These are phyloP conservation scores for Pseudogymnoascus destructans DNA, from an alignment of 2,329 filamentous ascomycete species.

Conservation along the genomic window DNA sequence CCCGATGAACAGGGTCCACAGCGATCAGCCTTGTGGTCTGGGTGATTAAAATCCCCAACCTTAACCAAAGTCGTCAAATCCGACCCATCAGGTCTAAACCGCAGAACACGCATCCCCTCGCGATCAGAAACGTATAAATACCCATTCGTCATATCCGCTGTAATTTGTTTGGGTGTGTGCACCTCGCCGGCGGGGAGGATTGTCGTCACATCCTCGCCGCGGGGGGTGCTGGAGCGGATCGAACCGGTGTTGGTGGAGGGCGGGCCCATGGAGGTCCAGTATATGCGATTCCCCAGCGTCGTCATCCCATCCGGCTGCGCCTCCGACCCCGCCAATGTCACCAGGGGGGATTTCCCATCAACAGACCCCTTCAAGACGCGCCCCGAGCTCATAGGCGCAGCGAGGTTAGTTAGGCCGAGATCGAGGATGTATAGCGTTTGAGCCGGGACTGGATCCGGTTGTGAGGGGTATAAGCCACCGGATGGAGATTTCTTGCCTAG, in stretches of 20 bases:
- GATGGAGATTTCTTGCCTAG: constrained; percentile 26
- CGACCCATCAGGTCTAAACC: constrained; percentile 30
- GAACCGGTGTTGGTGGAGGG: constrained; percentile 17
- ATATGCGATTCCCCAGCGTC: constrained; percentile 29
- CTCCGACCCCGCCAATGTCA: too few species aligned
- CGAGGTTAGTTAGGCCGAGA: constrained; percentile 11
- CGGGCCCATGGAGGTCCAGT: constrained; percentile 39
- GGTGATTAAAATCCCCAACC: constrained; percentile 14
- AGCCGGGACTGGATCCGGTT: neutral
- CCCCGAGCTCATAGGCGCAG: constrained; percentile 12
- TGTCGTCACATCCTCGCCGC: constrained; percentile 33
- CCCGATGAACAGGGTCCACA: constrained; percentile 30
- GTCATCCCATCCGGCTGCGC: constrained; percentile 14
- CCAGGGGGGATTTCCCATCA: constrained; percentile 7
- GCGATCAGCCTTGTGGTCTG: constrained; percentile 18
- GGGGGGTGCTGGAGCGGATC: constrained; percentile 26
- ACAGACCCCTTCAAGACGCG: constrained; percentile 12
- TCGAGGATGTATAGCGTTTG: constrained; percentile 16
- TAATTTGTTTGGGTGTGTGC: constrained; percentile 38
- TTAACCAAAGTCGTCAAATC: constrained; percentile 26
- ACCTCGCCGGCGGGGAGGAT: constrained; percentile 33
- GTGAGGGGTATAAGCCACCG: constrained; percentile 18
- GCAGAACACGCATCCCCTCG: constrained; percentile 31
- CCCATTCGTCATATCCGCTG: constrained; percentile 10
- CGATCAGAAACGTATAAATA: constrained; percentile 33